Conservation (phyloP, 257 asterid genomes). For the Linderniella brevidens region DNA sequence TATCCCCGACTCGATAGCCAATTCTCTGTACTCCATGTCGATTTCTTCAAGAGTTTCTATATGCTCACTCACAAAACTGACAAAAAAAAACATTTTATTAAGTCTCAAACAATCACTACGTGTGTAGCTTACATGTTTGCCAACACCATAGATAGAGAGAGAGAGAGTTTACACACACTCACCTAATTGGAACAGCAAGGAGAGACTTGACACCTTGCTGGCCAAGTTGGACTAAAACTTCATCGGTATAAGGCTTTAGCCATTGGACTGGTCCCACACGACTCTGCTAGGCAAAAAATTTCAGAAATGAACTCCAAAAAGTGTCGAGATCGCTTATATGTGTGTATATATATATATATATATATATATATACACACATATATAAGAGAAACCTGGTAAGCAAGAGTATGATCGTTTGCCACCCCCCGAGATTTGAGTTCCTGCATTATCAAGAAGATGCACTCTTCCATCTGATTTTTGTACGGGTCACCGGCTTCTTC, state of each 20-base stretch:
- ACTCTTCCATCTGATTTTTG: conserved; percentile 87
- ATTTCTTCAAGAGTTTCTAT: conserved; percentile 96
- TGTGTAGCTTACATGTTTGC: no score
- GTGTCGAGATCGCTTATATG: no score
- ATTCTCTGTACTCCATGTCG: conserved; percentile 81
- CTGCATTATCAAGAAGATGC: conserved; percentile 75
- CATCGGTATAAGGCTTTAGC: conserved; percentile 94
- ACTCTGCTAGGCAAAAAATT: conserved; percentile 67
- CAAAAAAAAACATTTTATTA: conserved; percentile 7
- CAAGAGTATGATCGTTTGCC: conserved; percentile 60
- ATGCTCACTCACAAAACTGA: conserved; percentile 97
- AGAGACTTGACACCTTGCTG: conserved; percentile 70
- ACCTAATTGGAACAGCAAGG: conserved; percentile 93
- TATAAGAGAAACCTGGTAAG: conserved; percentile 77
- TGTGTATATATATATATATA: neutral
- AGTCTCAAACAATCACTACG: neutral
- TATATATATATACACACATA: no score
- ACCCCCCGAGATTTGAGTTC: conserved; percentile 70
- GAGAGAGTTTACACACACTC: neutral
- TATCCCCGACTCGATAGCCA: conserved; percentile 82
- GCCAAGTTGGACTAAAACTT: conserved; percentile 90
- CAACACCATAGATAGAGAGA: neutral
- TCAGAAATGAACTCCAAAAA: neutral
- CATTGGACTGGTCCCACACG: conserved; percentile 98
- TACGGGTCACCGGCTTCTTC: conserved; percentile 94